Base-by-base conservation (phyloP, 495 filamentous ascomycete species). In the Penicillium daleae region DNA sequence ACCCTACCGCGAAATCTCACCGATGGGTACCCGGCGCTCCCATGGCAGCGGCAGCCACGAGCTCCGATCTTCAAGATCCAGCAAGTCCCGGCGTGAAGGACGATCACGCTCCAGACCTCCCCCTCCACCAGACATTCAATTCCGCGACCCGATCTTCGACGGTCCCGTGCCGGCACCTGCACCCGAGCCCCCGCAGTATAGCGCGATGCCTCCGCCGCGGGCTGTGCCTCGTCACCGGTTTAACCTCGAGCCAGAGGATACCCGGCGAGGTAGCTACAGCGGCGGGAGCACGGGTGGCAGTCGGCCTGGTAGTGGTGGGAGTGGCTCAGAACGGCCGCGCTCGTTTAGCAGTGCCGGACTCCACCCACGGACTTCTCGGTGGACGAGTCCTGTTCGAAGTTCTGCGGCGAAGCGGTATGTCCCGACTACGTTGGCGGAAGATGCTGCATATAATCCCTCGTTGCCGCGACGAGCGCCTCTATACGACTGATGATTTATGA, bases 1-100 rank as follows among this genome's bases (percentile, higher is more conserved):
- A 67, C 74, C 74, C 0, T 65, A 65, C 4, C 66, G 74, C 31
- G 75, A 78, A 4, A 55, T 73, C 3, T 78, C 77, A 0, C 74
- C 77, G 0, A 54, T 68, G 26, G 54, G 67, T 2, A 66, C 70
- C 8, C 44, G 60, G 42, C 70, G 68, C 3, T 63, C 63, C 4
- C 54, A 60, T 13, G 62, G 15, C 10, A 54, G 51, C 17, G 31
- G 59, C 2, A 52, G 56, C n/a, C 46, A 71, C 17, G 70, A 69
- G 3, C 53, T n/a, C 0, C 61, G 59, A 51, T 17, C 60, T 24
- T 53, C 67, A 46, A 57, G 65, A 56, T 32, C 59, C 39, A 54
- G 62, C 24, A 66, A 62, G 46, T 61, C 66, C 2, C 70, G 67
- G 9, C 56, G 59, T 3, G 71, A 76, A 26, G 74, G 72, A 8